Percentiles rank a stretch among this genome's conserved stretches.
Evolutionary conservation across 1,284 basidiomycete species (phyloP).

Genomic region (Pterulicium gracile): DNA sequence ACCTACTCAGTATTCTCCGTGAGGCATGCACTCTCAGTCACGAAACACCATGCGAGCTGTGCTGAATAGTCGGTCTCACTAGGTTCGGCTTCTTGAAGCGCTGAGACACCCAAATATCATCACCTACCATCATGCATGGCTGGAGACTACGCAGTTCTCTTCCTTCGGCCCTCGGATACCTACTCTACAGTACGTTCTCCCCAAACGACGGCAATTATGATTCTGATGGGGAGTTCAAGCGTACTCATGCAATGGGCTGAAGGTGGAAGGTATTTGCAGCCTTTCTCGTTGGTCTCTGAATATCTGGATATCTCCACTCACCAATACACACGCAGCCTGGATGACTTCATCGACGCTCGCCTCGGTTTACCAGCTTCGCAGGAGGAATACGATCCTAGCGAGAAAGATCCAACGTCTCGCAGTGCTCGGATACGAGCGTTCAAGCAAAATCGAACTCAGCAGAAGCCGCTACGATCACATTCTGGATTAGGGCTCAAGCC

Average conservation of each 20-base stretch:
- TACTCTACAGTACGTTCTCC: constrained; percentile 52
- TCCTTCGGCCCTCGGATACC: constrained; percentile 77
- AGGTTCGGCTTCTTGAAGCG: constrained; percentile 78
- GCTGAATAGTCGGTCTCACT: background rate
- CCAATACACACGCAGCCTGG: constrained; percentile 53
- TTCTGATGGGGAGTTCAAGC: too few relatives aligned
- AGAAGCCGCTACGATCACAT: constrained; percentile 10
- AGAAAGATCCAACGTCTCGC: constrained; percentile 31
- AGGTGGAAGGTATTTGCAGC: constrained; percentile 45
- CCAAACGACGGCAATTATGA: background rate
- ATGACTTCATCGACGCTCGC: constrained; percentile 76
- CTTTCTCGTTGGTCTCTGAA: background rate
- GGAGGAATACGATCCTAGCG: background rate
- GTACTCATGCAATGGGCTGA: constrained; percentile 93
- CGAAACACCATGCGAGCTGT: background rate
- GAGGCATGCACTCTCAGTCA: constrained; percentile 41
- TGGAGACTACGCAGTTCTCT: constrained; percentile 79
- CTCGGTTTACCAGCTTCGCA: constrained; percentile 42
- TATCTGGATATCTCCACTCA: background rate
- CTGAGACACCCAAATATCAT: constrained; percentile 88
- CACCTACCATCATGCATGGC: constrained; percentile 93
- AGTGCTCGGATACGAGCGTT: constrained; percentile 64
- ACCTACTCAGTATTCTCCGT: constrained; percentile 70
- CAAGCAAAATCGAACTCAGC: constrained; percentile 36
- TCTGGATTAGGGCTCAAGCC: constrained; percentile 37